Conservation (phyloP, 1,284 basidiomycete species). For the Abortiporus biennis region DNA sequence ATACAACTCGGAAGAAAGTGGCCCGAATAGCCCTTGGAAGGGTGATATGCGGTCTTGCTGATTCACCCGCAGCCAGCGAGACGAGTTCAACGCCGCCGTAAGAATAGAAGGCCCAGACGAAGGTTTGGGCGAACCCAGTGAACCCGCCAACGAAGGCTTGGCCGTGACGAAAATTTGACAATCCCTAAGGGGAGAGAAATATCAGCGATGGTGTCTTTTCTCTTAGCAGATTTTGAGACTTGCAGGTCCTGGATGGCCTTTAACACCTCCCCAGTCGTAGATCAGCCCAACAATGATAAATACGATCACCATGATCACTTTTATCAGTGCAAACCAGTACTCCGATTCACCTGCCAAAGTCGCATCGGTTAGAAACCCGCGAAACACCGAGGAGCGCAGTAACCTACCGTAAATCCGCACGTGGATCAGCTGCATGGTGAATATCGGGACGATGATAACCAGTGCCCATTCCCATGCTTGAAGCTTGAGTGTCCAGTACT, state of each 20-base stretch:
- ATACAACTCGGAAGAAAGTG: constrained; percentile 60
- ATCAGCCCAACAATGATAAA: constrained; percentile 28
- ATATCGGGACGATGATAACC: constrained; percentile 41
- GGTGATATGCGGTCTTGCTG: constrained; percentile 49
- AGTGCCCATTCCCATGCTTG: constrained; percentile 48
- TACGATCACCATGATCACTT: constrained; percentile 24
- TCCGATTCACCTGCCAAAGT: constrained; percentile 25
- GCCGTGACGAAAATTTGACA: constrained; percentile 44
- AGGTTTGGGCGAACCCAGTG: constrained; percentile 44
- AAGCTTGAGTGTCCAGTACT: constrained; percentile 22
- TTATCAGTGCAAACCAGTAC: constrained; percentile 28
- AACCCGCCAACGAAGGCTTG: constrained; percentile 52
- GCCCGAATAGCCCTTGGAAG: constrained; percentile 66
- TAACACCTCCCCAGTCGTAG: constrained; percentile 54
- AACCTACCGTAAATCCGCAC: constrained; percentile 42
- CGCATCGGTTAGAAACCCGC: background rate
- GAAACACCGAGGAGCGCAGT: background rate
- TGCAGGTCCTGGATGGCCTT: constrained; percentile 45
- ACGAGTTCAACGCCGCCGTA: constrained; percentile 75
- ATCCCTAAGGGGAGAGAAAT: constrained; percentile 29
- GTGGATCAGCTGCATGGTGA: constrained; percentile 36
- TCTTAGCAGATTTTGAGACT: constrained; percentile 10
- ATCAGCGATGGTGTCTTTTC: background rate
- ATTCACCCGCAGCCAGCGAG: constrained; percentile 57
- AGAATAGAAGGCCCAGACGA: constrained; percentile 60